Conservation (phyloP, 2,329 filamentous ascomycete genomes). For the Zarea fungicola region DNA sequence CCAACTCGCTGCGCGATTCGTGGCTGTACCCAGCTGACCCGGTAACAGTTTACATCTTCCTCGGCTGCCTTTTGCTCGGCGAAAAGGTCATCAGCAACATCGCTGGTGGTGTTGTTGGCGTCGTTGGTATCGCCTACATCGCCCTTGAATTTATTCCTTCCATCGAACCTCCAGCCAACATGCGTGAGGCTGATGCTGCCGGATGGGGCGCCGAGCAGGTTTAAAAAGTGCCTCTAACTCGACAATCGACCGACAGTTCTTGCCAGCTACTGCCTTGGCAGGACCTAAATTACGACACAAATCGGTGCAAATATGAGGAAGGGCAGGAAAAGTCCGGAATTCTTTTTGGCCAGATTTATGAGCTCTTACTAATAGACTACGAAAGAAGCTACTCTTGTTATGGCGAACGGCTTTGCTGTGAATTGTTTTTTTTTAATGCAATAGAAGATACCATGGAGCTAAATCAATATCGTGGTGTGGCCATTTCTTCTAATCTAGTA, state of each 20-base stretch:
- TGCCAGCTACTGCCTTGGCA: background rate
- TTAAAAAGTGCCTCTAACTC: constrained; percentile 33
- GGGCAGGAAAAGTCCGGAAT: background rate
- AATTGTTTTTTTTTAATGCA: background rate
- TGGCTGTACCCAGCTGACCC: no score
- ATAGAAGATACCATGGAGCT: background rate
- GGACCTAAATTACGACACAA: no score
- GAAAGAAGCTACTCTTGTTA: background rate
- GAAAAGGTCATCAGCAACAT: constrained; percentile 62
- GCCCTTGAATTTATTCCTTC: constrained; percentile 71
- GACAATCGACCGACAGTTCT: no score
- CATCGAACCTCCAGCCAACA: constrained; percentile 75
- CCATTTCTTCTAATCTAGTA: background rate
- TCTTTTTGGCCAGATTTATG: background rate
- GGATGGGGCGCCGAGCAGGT: constrained; percentile 76
- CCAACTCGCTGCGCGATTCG: no score
- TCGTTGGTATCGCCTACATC: constrained; percentile 74
- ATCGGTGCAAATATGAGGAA: no score
- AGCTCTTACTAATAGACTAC: background rate
- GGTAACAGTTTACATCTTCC: constrained; percentile 82
- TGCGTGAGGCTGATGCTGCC: constrained; percentile 66
- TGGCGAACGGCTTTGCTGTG: background rate
- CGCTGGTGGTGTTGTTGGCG: constrained; percentile 69
- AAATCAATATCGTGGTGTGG: background rate
- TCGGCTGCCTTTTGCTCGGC: constrained; percentile 79